These are phyloP conservation scores for Globisporangium orthogonon DNA, from an alignment of 352 stramenopile genomes.

Conservation along the genomic window DNA sequence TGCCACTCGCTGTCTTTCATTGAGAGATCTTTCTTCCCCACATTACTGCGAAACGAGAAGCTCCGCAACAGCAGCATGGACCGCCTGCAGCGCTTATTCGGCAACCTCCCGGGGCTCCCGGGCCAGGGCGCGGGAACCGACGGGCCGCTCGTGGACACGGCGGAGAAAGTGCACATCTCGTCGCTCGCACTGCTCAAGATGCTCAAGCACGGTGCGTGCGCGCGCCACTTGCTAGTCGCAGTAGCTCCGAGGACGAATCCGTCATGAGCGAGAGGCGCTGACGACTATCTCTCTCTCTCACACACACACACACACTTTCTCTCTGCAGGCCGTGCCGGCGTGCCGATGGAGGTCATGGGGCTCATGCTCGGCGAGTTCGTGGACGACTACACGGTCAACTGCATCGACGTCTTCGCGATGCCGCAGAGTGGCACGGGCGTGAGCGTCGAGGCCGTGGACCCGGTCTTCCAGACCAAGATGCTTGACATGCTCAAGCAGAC, in stretches of 20 bases:
- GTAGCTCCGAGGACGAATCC: no score
- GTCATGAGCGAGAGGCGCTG: no score
- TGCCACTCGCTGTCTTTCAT: no score
- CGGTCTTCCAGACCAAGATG: constrained; percentile 99
- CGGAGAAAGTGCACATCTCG: constrained; percentile 99
- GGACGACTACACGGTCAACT: constrained; percentile 99
- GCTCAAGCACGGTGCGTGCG: constrained; percentile 94
- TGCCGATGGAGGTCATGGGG: constrained; percentile 99
- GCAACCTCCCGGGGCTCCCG: constrained; percentile 71
- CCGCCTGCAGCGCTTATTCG: constrained; percentile 82
- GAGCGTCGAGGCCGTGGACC: constrained; percentile 98
- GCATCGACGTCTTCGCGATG: constrained; percentile 99
- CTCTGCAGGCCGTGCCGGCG: constrained; percentile 85
- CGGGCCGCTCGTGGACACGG: constrained; percentile 93
- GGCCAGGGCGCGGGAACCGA: constrained; percentile 78
- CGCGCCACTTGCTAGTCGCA: no score
- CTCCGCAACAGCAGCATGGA: constrained; percentile 57
- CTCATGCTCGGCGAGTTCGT: constrained; percentile 99
- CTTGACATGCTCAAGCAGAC: constrained; percentile 99
- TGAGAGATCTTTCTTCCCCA: no score
- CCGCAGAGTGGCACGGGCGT: constrained; percentile 95
- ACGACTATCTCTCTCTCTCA: background rate
- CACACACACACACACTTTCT: no score
- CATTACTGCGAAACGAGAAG: no score
- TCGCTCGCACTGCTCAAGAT: constrained; percentile 99